Evolutionary conservation across 805 yeast species (phyloP).

Genomic region (Kodamaea lidongshanica): DNA sequence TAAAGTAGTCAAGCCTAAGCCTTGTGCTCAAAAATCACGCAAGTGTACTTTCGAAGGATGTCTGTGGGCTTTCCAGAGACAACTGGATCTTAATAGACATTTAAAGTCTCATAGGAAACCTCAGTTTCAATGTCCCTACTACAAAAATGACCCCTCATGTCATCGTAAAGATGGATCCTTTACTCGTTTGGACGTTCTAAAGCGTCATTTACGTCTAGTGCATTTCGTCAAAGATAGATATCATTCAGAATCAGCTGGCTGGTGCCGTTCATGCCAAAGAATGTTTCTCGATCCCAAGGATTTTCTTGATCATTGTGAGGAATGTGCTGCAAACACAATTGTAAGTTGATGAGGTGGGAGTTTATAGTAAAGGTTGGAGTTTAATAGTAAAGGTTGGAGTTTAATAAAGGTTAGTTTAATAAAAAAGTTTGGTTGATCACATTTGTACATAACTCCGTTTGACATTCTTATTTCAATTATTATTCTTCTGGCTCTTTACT

Average conservation of each 20-base stretch:
- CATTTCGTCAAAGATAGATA: conserved; percentile 53
- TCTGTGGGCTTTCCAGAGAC: conserved; percentile 65
- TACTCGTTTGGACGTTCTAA: conserved; percentile 66
- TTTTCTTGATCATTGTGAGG: conserved; percentile 60
- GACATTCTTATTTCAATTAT: too few species aligned
- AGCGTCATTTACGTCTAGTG: conserved; percentile 64
- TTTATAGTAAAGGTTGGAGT: too few species aligned
- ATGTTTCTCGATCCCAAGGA: conserved; percentile 48
- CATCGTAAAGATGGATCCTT: conserved; percentile 75
- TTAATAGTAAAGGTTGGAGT: too few species aligned
- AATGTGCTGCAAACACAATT: too few species aligned
- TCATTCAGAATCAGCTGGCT: conserved; percentile 50
- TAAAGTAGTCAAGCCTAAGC: too few species aligned
- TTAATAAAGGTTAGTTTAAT: too few species aligned
- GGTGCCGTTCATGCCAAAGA: conserved; percentile 60
- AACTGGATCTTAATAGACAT: conserved; percentile 65
- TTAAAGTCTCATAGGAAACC: conserved; percentile 61
- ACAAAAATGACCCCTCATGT: conserved; percentile 63
- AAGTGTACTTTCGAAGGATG: conserved; percentile 42
- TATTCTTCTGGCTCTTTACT: too few species aligned
- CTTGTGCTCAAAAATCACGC: conserved; percentile 24
- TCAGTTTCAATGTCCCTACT: conserved; percentile 65
- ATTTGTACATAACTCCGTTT: too few species aligned
- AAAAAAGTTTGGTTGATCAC: too few species aligned
- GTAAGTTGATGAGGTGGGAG: too few species aligned